phyloP scores from a whole-genome alignment of 805 yeast genomes.

The Candida cerambycidarum region DNA sequence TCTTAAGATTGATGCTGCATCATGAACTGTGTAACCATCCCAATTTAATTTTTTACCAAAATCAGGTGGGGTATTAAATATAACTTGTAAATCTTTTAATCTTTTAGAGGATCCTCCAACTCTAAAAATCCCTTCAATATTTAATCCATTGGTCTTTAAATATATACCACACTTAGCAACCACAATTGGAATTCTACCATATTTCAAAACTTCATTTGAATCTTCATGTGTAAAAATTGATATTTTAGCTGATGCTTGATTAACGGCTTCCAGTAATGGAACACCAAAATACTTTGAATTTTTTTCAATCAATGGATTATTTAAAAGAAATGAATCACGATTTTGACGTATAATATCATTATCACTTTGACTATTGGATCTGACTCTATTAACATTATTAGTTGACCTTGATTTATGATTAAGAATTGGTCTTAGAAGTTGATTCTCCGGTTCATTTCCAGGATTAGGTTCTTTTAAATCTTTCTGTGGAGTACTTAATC shows the following conservation, averaged over 20 bases:
- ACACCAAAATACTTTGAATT: constrained; percentile 74
- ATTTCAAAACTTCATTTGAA: constrained; percentile 64
- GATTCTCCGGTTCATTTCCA: constrained; percentile 10
- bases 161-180: constrained; percentile 95
- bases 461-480: constrained; percentile 1
- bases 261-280: constrained; percentile 66
- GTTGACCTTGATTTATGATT: constrained; percentile 53
- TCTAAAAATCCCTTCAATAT: constrained; percentile 88
- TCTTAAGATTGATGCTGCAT: constrained; percentile 88
- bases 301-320: constrained; percentile 43
- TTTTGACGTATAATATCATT: constrained; percentile 37
- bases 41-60: constrained; percentile 86
- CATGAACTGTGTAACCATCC: constrained; percentile 95
- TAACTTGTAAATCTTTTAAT: constrained; percentile 77
- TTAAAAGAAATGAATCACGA: constrained; percentile 50
- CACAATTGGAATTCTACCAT: constrained; percentile 87
- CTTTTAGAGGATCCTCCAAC: constrained; percentile 90
- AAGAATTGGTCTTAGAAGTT: constrained; percentile 45
- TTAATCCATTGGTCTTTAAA: constrained; percentile 72
- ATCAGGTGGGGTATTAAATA: constrained; percentile 84
- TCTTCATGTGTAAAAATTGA: constrained; percentile 55
- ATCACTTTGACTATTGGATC: constrained; percentile 31
- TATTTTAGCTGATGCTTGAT: constrained; percentile 75
- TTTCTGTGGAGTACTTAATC: constrained; percentile 8
- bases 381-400: constrained; percentile 40